Evolutionary conservation across 1,139 yeast genomes (phyloP), one percentile per base, ranked within the genome.

Genomic region (Yamadazyma songkhlaensis): DNA sequence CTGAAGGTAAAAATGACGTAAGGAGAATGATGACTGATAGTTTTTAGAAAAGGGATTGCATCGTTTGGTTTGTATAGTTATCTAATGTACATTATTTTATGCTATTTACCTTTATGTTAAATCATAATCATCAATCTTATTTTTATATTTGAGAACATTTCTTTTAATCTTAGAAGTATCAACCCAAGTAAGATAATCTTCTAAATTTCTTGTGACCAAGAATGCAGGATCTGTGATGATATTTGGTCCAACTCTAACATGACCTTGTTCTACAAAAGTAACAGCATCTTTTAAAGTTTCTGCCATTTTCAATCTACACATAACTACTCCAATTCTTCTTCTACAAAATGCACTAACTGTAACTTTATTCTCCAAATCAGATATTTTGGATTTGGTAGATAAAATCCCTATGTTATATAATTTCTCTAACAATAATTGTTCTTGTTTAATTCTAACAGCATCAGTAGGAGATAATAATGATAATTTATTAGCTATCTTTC

Each of bases 181-280:
- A 13, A 87, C 95, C 99, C 99, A 94, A 1, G 98, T 94, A 52
- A 94, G 76, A 60, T 88, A 92, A 62, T 94, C 99, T 59, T 94
- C 98, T 83, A 92, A 75, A 51, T 82, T 88, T 56, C 94, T 74
- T 8, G 97, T 90, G 3, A 94, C 95, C 51, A 94, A 70, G 59
- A 84, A 92, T 0, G 98, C 97, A 3, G 98, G 95, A 58, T 94
- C 98, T 0, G 96, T 89, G 34, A 94, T 81, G 25, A 92, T 84
- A 54, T 89, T 87, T 8, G 97, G 98, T 0, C 99, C 99, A 9
- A 94, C 96, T 49, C 98, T 76, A 3, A 94, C 96, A 55, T 94
- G 97, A 3, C 99, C 99, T 60, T 92, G 97, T 56, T 92, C 97
- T 14, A 94, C 77, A 56, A 87, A 88, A 34, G 87, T 87, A 14